Conservation (phyloP, 1,284 basidiomycete genomes). For the Volvariella surrecta region DNA sequence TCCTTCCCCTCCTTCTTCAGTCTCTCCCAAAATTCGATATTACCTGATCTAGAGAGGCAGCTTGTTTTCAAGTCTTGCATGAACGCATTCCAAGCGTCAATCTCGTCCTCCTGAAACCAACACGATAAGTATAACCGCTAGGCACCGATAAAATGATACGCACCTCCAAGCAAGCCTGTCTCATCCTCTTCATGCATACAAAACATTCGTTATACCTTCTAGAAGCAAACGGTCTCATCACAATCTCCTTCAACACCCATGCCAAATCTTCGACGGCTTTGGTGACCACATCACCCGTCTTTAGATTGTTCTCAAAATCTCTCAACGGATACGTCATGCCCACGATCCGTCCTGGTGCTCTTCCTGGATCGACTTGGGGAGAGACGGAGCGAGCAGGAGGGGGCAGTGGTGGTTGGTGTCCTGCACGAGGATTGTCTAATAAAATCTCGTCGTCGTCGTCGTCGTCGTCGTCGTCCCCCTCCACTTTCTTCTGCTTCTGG, state of each 20-base stretch:
- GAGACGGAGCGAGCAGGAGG: constrained; percentile 46
- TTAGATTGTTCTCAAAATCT: constrained; percentile 68
- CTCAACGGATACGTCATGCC: constrained; percentile 64
- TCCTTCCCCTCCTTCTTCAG: constrained; percentile 40
- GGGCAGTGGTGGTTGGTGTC: constrained; percentile 13
- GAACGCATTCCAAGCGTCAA: constrained; percentile 76
- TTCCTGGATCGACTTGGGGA: constrained; percentile 39
- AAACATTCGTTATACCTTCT: constrained; percentile 61
- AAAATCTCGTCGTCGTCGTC: constrained; percentile 20
- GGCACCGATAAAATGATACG: neutral
- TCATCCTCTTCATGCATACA: constrained; percentile 61
- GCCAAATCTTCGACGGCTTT: constrained; percentile 79
- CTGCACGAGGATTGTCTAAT: constrained; percentile 16
- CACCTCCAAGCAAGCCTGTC: constrained; percentile 58
- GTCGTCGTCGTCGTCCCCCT: neutral
- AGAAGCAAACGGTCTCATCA: constrained; percentile 59
- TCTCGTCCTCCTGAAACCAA: constrained; percentile 56
- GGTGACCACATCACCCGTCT: constrained; percentile 66
- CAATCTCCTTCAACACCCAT: constrained; percentile 62
- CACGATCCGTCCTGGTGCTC: constrained; percentile 58
- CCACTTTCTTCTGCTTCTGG: neutral
- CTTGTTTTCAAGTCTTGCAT: constrained; percentile 44
- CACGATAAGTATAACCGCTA: neutral
- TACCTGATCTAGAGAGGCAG: constrained; percentile 46
- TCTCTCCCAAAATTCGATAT: constrained; percentile 55